Evolutionary conservation across 257 asterid species (phyloP).

Genomic region (Petunia axillaris): DNA sequence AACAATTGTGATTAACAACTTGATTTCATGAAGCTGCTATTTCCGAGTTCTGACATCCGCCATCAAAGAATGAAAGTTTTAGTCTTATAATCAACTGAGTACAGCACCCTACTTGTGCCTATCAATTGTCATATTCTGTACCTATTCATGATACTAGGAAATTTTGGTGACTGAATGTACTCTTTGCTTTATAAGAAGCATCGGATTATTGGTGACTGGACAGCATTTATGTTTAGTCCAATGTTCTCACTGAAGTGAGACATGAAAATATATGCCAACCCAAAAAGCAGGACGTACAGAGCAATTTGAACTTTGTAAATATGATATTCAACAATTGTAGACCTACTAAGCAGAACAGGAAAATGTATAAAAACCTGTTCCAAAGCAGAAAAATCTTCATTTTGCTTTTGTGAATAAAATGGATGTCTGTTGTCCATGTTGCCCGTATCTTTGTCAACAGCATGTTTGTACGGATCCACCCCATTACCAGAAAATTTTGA

Average conservation of each 20-base stretch:
- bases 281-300: not conserved
- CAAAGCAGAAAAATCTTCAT: constrained; percentile 87
- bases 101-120: not conserved
- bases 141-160: not conserved
- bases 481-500: constrained; percentile 51
- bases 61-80: not conserved
- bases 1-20: not conserved
- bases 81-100: not conserved
- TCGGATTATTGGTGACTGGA: constrained; percentile 6
- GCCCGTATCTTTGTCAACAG: constrained; percentile 35
- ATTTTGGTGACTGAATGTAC: not conserved
- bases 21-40: not conserved
- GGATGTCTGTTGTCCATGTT: constrained; percentile 47
- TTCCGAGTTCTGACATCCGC: not conserved
- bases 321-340: constrained; percentile 11
- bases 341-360: constrained; percentile 9
- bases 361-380: constrained; percentile 73
- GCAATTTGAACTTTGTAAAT: not conserved
- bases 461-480: constrained; percentile 51
- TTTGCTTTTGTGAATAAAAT: constrained; percentile 62
- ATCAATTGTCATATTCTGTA: not conserved
- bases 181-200: not conserved
- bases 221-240: not conserved
- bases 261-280: not conserved
- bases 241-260: constrained; percentile 16